Evolutionary conservation across 192 early-diverging fungal genomes (phyloP).

Genomic region (Podila verticillata): DNA sequence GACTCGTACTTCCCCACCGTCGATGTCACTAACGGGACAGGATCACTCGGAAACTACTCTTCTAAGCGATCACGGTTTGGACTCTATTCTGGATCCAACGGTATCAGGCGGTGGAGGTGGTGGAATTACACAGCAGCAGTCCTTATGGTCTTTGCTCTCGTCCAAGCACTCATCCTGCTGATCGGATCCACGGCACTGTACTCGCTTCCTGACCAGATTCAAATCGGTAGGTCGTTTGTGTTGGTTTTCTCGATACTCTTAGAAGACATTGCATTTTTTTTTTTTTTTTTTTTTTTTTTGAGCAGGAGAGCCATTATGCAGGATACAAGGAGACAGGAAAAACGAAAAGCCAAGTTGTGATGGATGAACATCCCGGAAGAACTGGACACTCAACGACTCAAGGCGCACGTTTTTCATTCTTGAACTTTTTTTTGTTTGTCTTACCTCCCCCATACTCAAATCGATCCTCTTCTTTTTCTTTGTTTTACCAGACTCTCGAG

Average conservation of each 20-base stretch:
- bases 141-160: constrained; percentile 36
- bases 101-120: constrained; percentile 43
- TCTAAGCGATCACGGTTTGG: constrained; percentile 35
- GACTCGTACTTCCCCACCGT: constrained; percentile 35
- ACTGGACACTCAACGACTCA: no score
- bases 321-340: no score
- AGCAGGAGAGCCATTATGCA: no score
- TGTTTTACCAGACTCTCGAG: constrained; percentile 43
- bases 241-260: background rate
- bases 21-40: constrained; percentile 11
- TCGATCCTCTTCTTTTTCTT: background rate
- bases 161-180: constrained; percentile 42
- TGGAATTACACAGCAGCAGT: constrained; percentile 43
- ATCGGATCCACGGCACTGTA: constrained; percentile 43
- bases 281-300: no score
- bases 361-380: background rate
- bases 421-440: no score
- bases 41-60: constrained; percentile 22
- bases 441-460: no score
- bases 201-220: constrained; percentile 43
- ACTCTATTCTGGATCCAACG: constrained; percentile 2
- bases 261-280: background rate
- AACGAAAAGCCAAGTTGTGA: background rate
- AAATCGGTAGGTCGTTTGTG: constrained; percentile 42
- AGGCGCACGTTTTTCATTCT: no score